These are phyloP conservation scores for Heterobasidion occidentale DNA, from an alignment of 1,284 basidiomycete genomes.

Conservation along the genomic window DNA sequence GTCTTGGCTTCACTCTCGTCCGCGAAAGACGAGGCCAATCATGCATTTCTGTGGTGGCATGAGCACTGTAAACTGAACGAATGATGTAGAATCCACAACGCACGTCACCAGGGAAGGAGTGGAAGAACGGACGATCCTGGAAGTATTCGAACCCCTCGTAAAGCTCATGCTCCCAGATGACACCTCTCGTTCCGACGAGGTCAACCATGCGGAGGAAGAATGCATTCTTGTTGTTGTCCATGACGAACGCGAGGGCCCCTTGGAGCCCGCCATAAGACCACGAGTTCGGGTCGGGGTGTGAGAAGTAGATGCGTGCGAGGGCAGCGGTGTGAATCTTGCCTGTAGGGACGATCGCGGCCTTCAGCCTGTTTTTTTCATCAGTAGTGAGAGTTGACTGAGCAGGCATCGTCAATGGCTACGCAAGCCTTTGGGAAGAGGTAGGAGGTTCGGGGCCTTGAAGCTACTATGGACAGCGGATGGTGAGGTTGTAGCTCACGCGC, in stretches of 20 bases:
- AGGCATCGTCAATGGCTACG: constrained; percentile 41
- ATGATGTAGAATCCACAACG: constrained; percentile 19
- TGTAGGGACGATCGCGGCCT: constrained; percentile 49
- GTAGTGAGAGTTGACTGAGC: constrained; percentile 57
- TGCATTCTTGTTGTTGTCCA: constrained; percentile 52
- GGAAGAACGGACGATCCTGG: constrained; percentile 88
- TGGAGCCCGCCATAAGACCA: constrained; percentile 86
- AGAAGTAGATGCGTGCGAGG: constrained; percentile 83
- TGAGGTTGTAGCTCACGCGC: no score
- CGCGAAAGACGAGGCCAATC: constrained; percentile 88
- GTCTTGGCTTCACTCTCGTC: constrained; percentile 84
- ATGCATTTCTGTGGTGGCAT: constrained; percentile 56
- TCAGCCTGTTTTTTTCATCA: constrained; percentile 76
- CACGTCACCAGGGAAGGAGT: constrained; percentile 91
- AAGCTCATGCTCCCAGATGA: constrained; percentile 93
- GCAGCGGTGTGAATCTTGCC: constrained; percentile 77
- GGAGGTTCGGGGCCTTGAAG: no score
- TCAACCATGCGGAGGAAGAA: constrained; percentile 77
- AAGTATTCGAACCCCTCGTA: constrained; percentile 83
- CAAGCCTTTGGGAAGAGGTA: no score
- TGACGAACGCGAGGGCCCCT: constrained; percentile 72
- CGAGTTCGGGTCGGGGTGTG: constrained; percentile 61
- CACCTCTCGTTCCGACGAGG: constrained; percentile 73
- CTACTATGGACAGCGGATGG: no score
- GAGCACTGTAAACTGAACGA: no score